A percentile compares a stretch with the other conserved stretches of the same genome.
Conservation (phyloP, 768 basidiomycete genomes). For the Kwoniella botswanensis region DNA sequence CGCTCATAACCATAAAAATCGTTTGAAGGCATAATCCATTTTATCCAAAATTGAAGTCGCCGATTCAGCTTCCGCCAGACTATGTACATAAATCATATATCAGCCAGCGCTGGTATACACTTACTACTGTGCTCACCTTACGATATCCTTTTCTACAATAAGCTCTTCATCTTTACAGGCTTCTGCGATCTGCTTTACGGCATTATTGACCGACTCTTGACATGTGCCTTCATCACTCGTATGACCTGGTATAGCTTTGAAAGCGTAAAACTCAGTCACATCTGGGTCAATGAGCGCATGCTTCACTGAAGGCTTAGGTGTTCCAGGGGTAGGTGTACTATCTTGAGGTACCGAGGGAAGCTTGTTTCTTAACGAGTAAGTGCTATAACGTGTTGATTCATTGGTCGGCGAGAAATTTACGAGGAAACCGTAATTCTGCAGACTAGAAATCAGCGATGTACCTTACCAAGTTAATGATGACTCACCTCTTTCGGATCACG, state of each 20-base stretch:
- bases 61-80: constrained; percentile 78
- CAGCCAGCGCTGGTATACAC: not conserved
- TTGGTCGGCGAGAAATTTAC: constrained; percentile 76
- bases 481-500: constrained; percentile 73
- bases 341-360: constrained; percentile 43
- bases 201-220: constrained; percentile 74
- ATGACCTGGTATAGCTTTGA: constrained; percentile 59
- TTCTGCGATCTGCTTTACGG: constrained; percentile 71
- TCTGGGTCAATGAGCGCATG: constrained; percentile 26
- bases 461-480: constrained; percentile 1
- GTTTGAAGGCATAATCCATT: constrained; percentile 91
- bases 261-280: constrained; percentile 56
- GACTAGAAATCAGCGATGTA: not conserved
- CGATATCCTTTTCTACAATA: constrained; percentile 72
- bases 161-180: constrained; percentile 61
- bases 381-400: constrained; percentile 76
- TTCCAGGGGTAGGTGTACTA: constrained; percentile 68
- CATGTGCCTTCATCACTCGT: constrained; percentile 63
- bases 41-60: constrained; percentile 86
- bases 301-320: constrained; percentile 61
- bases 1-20: constrained; percentile 75
- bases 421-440: constrained; percentile 77
- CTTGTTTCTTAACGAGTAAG: constrained; percentile 80
- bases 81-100: constrained; percentile 52
- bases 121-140: constrained; percentile 65